These are phyloP conservation scores for Arthroderma sp. DNA, from an alignment of 2,329 filamentous ascomycete genomes.

Conservation along the genomic window DNA sequence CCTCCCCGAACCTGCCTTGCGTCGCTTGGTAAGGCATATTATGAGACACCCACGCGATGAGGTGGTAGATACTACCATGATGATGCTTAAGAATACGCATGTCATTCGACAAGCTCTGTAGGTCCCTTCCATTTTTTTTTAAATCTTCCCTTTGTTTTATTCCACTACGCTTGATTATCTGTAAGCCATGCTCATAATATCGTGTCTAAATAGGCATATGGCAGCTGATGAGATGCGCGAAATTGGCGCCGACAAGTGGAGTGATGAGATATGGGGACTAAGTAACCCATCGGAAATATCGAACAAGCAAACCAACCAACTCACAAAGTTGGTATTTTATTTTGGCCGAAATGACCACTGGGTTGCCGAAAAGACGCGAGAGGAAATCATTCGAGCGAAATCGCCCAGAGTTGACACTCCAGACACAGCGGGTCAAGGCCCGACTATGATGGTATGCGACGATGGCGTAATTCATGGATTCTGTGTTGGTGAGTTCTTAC, in stretches of 20 bases:
- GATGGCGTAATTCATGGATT: conserved; percentile 46
- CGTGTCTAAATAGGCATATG: conserved; percentile 32
- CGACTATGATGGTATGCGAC: conserved; percentile 43
- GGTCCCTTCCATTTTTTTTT: conserved; percentile 8
- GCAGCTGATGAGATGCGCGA: conserved; percentile 44
- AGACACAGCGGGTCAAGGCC: conserved; percentile 24
- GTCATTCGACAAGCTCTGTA: conserved; percentile 44
- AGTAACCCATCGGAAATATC: conserved; percentile 12
- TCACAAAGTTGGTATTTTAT: conserved; percentile 42
- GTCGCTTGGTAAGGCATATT: conserved; percentile 28
- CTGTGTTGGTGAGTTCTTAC: conserved; percentile 36
- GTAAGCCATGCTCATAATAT: background rate
- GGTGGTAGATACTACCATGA: conserved; percentile 36
- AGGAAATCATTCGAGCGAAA: conserved; percentile 38
- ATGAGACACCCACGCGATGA: conserved; percentile 28
- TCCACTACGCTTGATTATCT: background rate
- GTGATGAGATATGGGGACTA: conserved; percentile 46
- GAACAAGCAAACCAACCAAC: conserved; percentile 15
- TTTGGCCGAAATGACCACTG: conserved; percentile 49
- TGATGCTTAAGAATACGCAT: conserved; percentile 35
- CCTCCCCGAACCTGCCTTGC: conserved; percentile 29
- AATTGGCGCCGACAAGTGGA: conserved; percentile 45
- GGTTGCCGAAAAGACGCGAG: conserved; percentile 45
- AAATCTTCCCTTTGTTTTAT: background rate
- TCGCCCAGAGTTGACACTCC: conserved; percentile 17